Percentiles rank a stretch among this genome's conserved stretches.
phyloP scores from a whole-genome alignment of 1,284 basidiomycete genomes.

The Stereum hirsutum region DNA sequence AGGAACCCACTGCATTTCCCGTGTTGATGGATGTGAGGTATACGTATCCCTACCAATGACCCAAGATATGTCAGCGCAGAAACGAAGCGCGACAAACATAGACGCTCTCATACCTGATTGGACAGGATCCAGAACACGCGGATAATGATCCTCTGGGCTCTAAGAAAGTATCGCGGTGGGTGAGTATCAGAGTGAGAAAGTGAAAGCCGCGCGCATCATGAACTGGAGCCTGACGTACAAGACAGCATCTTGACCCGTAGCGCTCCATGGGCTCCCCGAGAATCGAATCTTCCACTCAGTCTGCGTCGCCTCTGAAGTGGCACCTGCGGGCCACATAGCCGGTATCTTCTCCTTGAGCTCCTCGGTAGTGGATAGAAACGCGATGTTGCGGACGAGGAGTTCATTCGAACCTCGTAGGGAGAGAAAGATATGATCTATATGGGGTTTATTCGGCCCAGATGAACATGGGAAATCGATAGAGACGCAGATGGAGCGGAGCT shows the following conservation, averaged over 20 bases:
- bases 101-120: slow-evolving; percentile 27
- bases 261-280: slow-evolving; percentile 34
- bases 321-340: slow-evolving; percentile 37
- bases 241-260: slow-evolving; percentile 28
- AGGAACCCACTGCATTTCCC: slow-evolving; percentile 37
- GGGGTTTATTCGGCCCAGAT: not conserved
- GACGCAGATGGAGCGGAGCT: not conserved
- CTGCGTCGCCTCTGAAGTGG: slow-evolving; percentile 18
- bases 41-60: slow-evolving; percentile 28
- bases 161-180: slow-evolving; percentile 14
- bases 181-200: too few species aligned
- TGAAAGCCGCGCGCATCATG: not conserved
- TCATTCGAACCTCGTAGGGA: slow-evolving; percentile 26
- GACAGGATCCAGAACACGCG: slow-evolving; percentile 31
- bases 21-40: slow-evolving; percentile 56
- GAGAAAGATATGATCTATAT: slow-evolving; percentile 25
- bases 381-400: slow-evolving; percentile 30
- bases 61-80: not conserved
- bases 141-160: slow-evolving; percentile 33
- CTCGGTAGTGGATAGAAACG: slow-evolving; percentile 24
- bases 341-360: slow-evolving; percentile 31
- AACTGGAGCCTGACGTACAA: slow-evolving; percentile 22
- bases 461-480: not conserved
- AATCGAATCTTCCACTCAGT: slow-evolving; percentile 32
- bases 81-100: slow-evolving; percentile 7